phyloP scores from a whole-genome alignment of 305 asterid genomes.

The Solanum aculeatissimum region DNA sequence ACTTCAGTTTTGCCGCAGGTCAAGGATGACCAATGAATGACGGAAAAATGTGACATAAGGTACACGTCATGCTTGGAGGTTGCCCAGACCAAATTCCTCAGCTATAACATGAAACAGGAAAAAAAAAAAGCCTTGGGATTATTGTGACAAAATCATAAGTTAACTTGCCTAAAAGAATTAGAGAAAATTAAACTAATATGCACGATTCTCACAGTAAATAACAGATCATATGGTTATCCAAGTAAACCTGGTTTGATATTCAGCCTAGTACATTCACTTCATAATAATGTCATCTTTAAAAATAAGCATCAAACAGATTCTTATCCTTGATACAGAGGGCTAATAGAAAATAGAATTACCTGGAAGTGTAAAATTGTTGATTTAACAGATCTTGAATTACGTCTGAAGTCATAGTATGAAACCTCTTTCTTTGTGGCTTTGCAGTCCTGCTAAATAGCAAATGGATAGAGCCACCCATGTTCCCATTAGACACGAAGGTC shows the following conservation, averaged over 20 bases:
- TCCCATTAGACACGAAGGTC: not conserved
- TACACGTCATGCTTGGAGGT: conserved; percentile 32
- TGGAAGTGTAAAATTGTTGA: conserved; percentile 66
- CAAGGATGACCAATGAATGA: conserved; percentile 30
- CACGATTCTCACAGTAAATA: not conserved
- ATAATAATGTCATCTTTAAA: not conserved
- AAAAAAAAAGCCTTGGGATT: conserved; percentile 12
- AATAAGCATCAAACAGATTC: not conserved
- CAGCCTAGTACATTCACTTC: not conserved
- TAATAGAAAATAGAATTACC: conserved; percentile 11
- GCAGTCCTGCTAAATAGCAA: not conserved
- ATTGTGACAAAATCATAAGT: not conserved
- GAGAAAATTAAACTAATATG: not conserved
- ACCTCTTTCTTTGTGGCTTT: conserved; percentile 30
- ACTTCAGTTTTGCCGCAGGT: conserved; percentile 14
- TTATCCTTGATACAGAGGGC: not conserved
- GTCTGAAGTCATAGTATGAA: conserved; percentile 49
- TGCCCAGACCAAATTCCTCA: conserved; percentile 38
- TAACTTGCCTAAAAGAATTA: not conserved
- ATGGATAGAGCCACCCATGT: not conserved
- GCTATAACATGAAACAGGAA: conserved; percentile 4
- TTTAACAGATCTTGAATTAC: conserved; percentile 62
- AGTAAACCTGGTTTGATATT: not conserved
- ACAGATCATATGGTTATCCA: not conserved
- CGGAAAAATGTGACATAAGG: conserved; percentile 32